Evolutionary conservation across 2,329 filamentous ascomycete species (phyloP).

Genomic region (Ophiostoma sp.): DNA sequence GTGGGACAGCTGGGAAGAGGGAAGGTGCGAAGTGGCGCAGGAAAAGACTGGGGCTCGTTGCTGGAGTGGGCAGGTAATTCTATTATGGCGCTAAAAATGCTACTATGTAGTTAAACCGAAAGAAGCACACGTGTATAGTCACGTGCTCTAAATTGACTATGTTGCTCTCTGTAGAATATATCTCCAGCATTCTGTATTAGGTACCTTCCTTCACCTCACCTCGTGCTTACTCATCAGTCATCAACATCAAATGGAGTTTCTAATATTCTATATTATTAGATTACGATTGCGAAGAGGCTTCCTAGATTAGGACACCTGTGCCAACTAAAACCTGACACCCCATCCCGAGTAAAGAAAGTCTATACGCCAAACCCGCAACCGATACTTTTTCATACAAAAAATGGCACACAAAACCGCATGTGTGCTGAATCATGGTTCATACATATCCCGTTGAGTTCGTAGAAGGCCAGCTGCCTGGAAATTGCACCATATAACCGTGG

Average conservation of each 20-base stretch:
- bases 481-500: not conserved
- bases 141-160: too few relatives aligned
- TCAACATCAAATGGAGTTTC: not conserved
- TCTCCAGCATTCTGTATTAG: not conserved
- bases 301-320: slow-evolving; percentile 10
- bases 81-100: not conserved
- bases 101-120: not conserved
- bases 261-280: slow-evolving; percentile 8
- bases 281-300: slow-evolving; percentile 10
- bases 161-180: too few relatives aligned
- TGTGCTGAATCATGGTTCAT: slow-evolving; percentile 9
- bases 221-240: not conserved
- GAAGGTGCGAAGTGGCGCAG: slow-evolving; percentile 13
- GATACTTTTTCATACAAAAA: slow-evolving; percentile 10
- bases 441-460: slow-evolving; percentile 12
- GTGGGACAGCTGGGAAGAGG: slow-evolving; percentile 15
- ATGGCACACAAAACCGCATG: slow-evolving; percentile 8
- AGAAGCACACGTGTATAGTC: not conserved
- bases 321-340: slow-evolving; percentile 10
- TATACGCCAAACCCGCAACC: not conserved
- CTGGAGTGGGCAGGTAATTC: slow-evolving; percentile 10
- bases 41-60: slow-evolving; percentile 13
- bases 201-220: too few relatives aligned
- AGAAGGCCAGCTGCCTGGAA: slow-evolving; percentile 11
- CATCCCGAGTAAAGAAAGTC: slow-evolving; percentile 11